Base-by-base conservation (phyloP, 2,329 filamentous ascomycete genomes). In the Botrytis hyacinthi region DNA sequence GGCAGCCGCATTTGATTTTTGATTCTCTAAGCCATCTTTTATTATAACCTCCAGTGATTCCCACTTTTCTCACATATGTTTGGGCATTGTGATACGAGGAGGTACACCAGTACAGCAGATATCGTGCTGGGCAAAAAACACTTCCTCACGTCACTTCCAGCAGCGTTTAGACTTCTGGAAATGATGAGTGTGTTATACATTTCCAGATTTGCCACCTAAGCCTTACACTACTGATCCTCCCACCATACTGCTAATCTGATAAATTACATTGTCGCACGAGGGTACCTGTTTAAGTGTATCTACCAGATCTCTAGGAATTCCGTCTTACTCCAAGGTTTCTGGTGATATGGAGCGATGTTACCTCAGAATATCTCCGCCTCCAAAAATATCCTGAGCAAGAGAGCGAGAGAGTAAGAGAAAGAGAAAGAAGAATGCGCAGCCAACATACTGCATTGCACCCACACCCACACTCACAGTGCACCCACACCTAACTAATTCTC, bases 351-450 rank as follows among this genome's bases (percentile, higher is more conserved):
- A 60, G 29, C 61, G 70, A 72, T 72, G 70, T 72, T 32, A 72
- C 70, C 40, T 60, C 59, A 60, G 59, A 67, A 40, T 46, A 59
- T 66, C 70, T 60, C 46, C 32, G 46, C 48, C 16, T 59, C 62
- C 62, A 42, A 72, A 68, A 72, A 68, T 72, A 72, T 32, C 35
- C 61, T 35, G 18, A 40, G 29, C 40, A 72, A 29, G 37, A 57
- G 51, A 29, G 16, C 14, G 14, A 57, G n/a, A 54, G 26, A 29
- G n/a, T 22, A 72, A 44, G 57, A 66, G 44, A 12, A 40, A 48
- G 57, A 66, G 44, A 12, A 9, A 66, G 62, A 66, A 66, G 62
- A 48, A 35, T 66, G 60, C 61, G 37, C 60, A 57, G 62, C 12
- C 7, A 59, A 18, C 48, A 59, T 59, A 66, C 29, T 48, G 42